phyloP scores from a whole-genome alignment of 371 early-diverging fungal genomes.

The Syncephalastrum contaminatum region DNA sequence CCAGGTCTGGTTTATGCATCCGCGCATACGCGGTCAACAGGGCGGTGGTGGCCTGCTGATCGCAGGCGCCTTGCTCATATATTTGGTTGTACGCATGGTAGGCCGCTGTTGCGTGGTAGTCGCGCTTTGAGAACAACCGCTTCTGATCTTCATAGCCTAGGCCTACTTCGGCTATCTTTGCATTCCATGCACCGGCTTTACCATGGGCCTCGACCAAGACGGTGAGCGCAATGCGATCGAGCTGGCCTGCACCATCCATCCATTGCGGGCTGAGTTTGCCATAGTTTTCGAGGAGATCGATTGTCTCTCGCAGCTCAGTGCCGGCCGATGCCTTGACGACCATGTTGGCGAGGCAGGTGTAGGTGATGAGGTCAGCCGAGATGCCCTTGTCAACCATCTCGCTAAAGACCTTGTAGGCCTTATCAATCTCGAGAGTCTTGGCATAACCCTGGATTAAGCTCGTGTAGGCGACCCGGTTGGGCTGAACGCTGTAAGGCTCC shows the following conservation, averaged over 20 bases:
- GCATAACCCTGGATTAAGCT: constrained; percentile 39
- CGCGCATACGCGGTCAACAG: constrained; percentile 24
- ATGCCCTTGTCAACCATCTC: constrained; percentile 37
- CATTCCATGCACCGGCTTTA: constrained; percentile 18
- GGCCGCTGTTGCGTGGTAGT: constrained; percentile 7
- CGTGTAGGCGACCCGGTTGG: constrained; percentile 28
- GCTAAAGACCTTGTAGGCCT: constrained; percentile 28
- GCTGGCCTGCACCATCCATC: background rate
- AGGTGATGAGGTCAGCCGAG: constrained; percentile 27
- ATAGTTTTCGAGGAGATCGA: constrained; percentile 1
- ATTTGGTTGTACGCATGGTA: constrained; percentile 15
- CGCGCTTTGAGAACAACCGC: background rate
- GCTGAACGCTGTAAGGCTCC: constrained; percentile 21
- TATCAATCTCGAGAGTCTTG: constrained; percentile 27
- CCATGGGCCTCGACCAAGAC: constrained; percentile 37
- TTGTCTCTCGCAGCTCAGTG: background rate
- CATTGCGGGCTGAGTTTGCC: constrained; percentile 2
- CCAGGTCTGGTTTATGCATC: constrained; percentile 25
- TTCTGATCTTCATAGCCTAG: too few species aligned
- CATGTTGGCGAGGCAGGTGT: constrained; percentile 38
- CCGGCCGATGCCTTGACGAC: constrained; percentile 19
- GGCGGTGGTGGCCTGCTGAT: constrained; percentile 23
- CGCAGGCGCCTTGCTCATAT: constrained; percentile 11
- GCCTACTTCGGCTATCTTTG: too few species aligned
- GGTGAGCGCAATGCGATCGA: constrained; percentile 29